Evolutionary conservation across 169 alveolate species (phyloP), one percentile per base, ranked within the genome.

Genomic region (Plasmodium blacklocki): DNA sequence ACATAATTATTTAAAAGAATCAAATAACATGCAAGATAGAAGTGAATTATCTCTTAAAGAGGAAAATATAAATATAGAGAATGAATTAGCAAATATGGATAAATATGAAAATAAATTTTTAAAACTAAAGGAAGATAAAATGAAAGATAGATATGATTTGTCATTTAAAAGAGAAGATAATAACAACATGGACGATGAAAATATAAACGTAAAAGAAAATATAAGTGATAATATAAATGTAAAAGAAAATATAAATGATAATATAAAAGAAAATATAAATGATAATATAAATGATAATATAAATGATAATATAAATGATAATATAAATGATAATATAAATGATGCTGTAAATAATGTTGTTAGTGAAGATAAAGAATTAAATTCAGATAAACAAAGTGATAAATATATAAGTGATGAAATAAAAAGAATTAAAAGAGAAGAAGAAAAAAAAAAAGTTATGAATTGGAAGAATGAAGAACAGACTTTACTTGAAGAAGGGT

Each of bases 381-480:
- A 29, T 62, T 47, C 49, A 49, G 54, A 49, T 26, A 21, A 5
- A 71, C 7, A 11, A 71, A 8, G 26, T 32, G 4, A 45, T 59
- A 26, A 29, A 5, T 21, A 59, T 26, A 45, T 64, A 26, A 78
- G 67, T 78, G 80, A 78, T 18, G 43, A 78, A 50, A 7, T 78
- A 59, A 78, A 58, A 70, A 78, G 54, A 58, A 29, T 47, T 45
- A 78, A 66, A 71, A 78, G 89, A 58, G 89, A 78, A 66, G 89
- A 78, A 78, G 89, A 78, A 32, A 78, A 78, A 78, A 78, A 78
- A 78, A 78, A 78, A 66, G 76, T 78, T 19, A 64, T 64, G 89
- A 78, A 78, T 1, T 78, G 89, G 89, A 78, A 66, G 60, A 6
- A 8, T 8, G 89, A 78, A 58, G 89, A 78, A 66, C 89, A 78